A percentile compares a stretch with the other conserved stretches of the same genome.
Evolutionary conservation across 305 asterid genomes (phyloP).

Genomic region (Coffea humblotiana): DNA sequence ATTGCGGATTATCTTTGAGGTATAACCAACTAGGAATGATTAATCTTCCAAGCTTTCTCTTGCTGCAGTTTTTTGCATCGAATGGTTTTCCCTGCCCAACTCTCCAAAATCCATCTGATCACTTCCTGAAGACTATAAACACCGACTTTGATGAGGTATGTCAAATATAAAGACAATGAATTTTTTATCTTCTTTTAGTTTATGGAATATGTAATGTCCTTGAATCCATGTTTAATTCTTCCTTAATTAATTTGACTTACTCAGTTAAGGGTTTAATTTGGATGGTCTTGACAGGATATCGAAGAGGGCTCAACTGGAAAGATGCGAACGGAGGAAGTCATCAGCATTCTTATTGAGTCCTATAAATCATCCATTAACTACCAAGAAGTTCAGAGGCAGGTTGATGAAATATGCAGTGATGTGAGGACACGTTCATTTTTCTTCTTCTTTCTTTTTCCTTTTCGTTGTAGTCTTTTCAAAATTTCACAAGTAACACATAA

Average conservation of each 20-base stretch:
- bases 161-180: too few relatives aligned
- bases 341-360: slow-evolving; percentile 16
- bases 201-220: too few relatives aligned
- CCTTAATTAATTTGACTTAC: too few relatives aligned
- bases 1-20: too few relatives aligned
- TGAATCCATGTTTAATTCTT: too few relatives aligned
- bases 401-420: slow-evolving; percentile 20
- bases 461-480: too few relatives aligned
- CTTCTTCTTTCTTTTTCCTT: background rate
- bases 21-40: background rate
- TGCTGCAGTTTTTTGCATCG: slow-evolving; percentile 30
- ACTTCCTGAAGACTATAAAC: slow-evolving; percentile 37
- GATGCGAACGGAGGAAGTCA: slow-evolving; percentile 24
- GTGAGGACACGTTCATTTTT: slow-evolving; percentile 8
- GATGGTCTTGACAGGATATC: slow-evolving; percentile 21
- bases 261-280: background rate
- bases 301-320: slow-evolving; percentile 21
- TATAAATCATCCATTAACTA: slow-evolving; percentile 15
- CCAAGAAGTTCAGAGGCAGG: slow-evolving; percentile 11
- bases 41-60: background rate
- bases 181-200: too few relatives aligned
- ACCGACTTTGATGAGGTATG: slow-evolving; percentile 33
- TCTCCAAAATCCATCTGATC: slow-evolving; percentile 42
- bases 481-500: too few relatives aligned
- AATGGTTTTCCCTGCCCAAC: slow-evolving; percentile 45